Conservation (phyloP, 2,329 filamentous ascomycete species). For the Malbranchea zuffiana region DNA sequence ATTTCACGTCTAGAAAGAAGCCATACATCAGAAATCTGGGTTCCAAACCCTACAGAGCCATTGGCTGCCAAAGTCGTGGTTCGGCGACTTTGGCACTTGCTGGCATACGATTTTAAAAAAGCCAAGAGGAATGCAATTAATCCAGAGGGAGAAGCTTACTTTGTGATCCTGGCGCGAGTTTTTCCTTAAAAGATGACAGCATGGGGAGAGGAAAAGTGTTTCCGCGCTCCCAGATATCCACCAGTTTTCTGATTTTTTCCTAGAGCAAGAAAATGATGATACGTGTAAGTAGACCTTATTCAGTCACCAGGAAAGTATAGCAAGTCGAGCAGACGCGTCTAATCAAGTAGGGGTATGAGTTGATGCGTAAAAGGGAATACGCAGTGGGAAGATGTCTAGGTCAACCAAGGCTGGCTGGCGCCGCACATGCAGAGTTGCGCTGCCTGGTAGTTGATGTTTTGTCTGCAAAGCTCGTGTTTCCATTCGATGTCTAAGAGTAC, state of each 20-base stretch:
- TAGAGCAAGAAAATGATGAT: constrained; percentile 44
- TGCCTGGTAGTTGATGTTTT: too few species aligned
- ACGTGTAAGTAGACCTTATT: constrained; percentile 42
- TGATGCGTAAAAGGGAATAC: constrained; percentile 8
- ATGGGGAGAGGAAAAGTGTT: constrained; percentile 76
- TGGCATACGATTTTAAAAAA: constrained; percentile 7
- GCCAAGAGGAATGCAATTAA: constrained; percentile 1
- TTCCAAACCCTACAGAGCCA: constrained; percentile 13
- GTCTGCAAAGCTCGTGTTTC: too few species aligned
- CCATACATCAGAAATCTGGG: constrained; percentile 21
- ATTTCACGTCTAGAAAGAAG: constrained; percentile 44
- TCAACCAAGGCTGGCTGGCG: constrained; percentile 8
- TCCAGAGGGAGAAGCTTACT: constrained; percentile 47
- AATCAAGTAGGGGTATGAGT: background rate
- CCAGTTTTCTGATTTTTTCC: constrained; percentile 90
- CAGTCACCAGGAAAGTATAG: constrained; percentile 17
- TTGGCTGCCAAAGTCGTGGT: constrained; percentile 5
- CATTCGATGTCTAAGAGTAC: constrained; percentile 17
- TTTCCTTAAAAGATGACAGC: constrained; percentile 74
- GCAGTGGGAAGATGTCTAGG: constrained; percentile 10
- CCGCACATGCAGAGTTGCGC: background rate
- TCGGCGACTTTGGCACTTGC: constrained; percentile 1
- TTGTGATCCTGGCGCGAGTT: constrained; percentile 50
- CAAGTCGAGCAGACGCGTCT: constrained; percentile 7
- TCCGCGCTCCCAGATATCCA: constrained; percentile 97